Percentiles rank a stretch among this genome's conserved stretches.
phyloP scores from a whole-genome alignment of 768 basidiomycete species.

The Boletales sp. region DNA sequence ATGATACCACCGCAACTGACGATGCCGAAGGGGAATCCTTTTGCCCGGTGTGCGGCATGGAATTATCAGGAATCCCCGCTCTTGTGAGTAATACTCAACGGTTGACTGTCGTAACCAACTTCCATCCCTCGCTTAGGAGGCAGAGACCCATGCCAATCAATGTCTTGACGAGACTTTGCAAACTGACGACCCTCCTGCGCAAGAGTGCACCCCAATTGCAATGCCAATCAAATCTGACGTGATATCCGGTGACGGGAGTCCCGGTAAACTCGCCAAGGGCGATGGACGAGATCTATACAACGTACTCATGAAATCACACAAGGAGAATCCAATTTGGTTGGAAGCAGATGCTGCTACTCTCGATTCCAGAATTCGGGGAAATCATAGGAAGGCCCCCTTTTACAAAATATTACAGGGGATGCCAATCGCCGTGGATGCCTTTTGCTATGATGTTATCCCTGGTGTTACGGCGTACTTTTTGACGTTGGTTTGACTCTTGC shows the following conservation, averaged over 20 bases:
- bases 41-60: conserved; percentile 27
- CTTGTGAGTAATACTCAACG: conserved; percentile 26
- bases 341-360: conserved; percentile 61
- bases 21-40: conserved; percentile 18
- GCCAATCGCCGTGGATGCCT: conserved; percentile 98
- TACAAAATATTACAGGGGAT: conserved; percentile 96
- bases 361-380: conserved; percentile 43
- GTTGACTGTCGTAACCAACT: conserved; percentile 6
- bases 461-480: conserved; percentile 88
- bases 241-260: background rate
- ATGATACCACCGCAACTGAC: conserved; percentile 18
- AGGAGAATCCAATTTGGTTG: conserved; percentile 82
- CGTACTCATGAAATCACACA: conserved; percentile 84
- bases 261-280: background rate
- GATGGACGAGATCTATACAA: conserved; percentile 53
- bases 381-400: conserved; percentile 81
- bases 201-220: background rate
- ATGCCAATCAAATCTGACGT: background rate
- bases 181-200: background rate
- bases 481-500: conserved; percentile 49
- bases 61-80: conserved; percentile 6
- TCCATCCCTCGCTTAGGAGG: conserved; percentile 35
- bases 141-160: conserved; percentile 52
- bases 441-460: conserved; percentile 90
- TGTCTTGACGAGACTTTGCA: conserved; percentile 44